Base-by-base conservation (phyloP, 768 basidiomycete species). In the Boletus patriciae region DNA sequence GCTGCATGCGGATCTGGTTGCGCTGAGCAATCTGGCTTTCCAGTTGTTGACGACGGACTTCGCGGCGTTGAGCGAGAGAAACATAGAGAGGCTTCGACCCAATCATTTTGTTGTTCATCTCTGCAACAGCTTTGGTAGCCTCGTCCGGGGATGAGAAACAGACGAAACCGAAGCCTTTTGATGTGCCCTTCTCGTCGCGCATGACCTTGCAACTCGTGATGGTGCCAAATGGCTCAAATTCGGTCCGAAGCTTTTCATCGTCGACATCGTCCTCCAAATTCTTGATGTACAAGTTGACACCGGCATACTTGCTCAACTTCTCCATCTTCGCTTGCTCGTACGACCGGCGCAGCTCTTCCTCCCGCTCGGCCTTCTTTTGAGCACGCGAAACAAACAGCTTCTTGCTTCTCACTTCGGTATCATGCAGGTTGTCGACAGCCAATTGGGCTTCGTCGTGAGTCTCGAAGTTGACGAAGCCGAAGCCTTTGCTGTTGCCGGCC, bases 71-170 rank as follows among this genome's bases (percentile, higher is more conserved):
- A 64, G 97, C 97, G 63, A 98, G 87, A 41, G 96, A 95, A 71
- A 99, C 97, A 70, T 98, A 99, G 67, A 99, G 85, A 51, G 97
- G 97, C 79, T 99, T 99, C 63, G 88, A 85, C 60, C 96, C 96
- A 68, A 98, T 92, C 88, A 98, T 98, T 80, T 96, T 96, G 85
- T 97, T 98, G 84, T 99, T 99, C 94, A 99, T 97, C 80, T 99
- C 97, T 53, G 94, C 92, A 58, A 98, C 94, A 59, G 97, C 97
- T 80, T 98, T 98, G 69, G 94, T 98, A 23, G 97, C 95, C 77
- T 99, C 97, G 63, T 99, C 97, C 46, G 97, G 94, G 51, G 94
- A 89, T 36, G 94, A 93, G 82, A 94, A 99, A 77, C 97, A 99
- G 66, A 99, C 97, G 72, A 99, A 99, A 62, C 97, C 97, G 69